Percentiles rank a stretch among this genome's conserved stretches.
Conservation (phyloP, 2,329 filamentous ascomycete species). For the Phaeoacremonium minimum region DNA sequence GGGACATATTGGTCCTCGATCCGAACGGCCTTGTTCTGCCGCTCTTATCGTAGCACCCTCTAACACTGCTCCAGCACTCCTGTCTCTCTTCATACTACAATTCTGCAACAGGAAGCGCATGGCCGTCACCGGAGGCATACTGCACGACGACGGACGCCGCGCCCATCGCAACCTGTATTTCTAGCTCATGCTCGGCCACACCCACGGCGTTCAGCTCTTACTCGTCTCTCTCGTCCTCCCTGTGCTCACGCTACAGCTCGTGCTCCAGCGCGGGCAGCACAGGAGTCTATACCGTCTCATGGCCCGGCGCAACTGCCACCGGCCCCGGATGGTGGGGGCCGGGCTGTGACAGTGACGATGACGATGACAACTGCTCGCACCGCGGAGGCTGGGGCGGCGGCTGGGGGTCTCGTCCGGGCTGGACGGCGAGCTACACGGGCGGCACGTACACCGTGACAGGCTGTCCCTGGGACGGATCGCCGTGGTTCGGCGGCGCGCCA, state of each 20-base stretch:
- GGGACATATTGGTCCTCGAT: no score
- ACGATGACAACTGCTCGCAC: background rate
- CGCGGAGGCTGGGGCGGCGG: slow-evolving; percentile 5
- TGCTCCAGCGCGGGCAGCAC: slow-evolving; percentile 32
- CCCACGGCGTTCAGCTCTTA: slow-evolving; percentile 21
- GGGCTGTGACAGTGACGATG: slow-evolving; percentile 1
- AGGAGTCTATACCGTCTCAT: slow-evolving; percentile 32
- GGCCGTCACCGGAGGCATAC: slow-evolving; percentile 24
- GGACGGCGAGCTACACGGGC: slow-evolving; percentile 27
- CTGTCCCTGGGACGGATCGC: slow-evolving; percentile 33
- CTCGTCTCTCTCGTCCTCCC: slow-evolving; percentile 31
- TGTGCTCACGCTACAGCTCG: slow-evolving; percentile 33
- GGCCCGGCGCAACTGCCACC: slow-evolving; percentile 22
- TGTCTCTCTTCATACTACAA: slow-evolving; percentile 34
- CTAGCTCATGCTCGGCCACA: slow-evolving; percentile 21
- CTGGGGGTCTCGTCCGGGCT: slow-evolving; percentile 7
- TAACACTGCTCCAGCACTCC: slow-evolving; percentile 24
- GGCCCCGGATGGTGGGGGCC: slow-evolving; percentile 9
- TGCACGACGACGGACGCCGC: slow-evolving; percentile 18
- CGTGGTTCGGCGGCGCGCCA: slow-evolving; percentile 32
- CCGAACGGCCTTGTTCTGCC: no score
- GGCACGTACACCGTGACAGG: slow-evolving; percentile 35
- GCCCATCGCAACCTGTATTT: slow-evolving; percentile 20
- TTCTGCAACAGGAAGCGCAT: slow-evolving; percentile 17
- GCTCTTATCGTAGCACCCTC: background rate